Conservation (phyloP, 202 grass and related monocot genomes). For the Setaria viridis region DNA sequence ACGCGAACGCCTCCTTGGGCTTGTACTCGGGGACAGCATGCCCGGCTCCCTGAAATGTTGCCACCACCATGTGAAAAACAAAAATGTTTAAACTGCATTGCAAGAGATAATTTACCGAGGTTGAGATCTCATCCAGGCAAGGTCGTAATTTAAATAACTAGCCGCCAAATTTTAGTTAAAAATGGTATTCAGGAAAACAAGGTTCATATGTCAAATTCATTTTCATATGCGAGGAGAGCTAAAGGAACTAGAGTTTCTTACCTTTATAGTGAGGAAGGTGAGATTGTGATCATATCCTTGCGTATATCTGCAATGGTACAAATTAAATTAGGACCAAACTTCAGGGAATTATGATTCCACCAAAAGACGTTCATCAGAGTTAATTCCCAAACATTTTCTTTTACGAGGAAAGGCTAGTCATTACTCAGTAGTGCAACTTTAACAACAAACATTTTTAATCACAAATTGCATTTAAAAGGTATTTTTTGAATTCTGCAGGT, state of each 20-base stretch:
- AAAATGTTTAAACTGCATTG: neutral
- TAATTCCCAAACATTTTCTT: no score
- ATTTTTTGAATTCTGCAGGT: neutral
- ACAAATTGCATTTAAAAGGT: neutral
- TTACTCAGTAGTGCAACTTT: neutral
- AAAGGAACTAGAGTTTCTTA: slow-evolving; percentile 3
- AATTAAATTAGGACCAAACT: neutral
- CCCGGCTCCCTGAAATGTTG: slow-evolving; percentile 59
- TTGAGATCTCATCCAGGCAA: neutral
- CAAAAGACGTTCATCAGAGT: no score
- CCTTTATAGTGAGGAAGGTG: slow-evolving; percentile 90
- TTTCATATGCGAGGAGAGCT: neutral
- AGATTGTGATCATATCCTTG: slow-evolving; percentile 80
- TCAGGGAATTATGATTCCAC: no score
- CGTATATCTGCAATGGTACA: slow-evolving; percentile 60
- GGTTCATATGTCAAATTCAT: neutral
- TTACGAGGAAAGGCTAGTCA: neutral
- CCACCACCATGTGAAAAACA: neutral
- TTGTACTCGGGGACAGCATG: slow-evolving; percentile 94
- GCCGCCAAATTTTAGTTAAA: neutral
- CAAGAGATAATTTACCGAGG: neutral
- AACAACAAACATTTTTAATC: neutral
- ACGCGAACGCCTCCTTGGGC: slow-evolving; percentile 74
- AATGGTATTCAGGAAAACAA: neutral
- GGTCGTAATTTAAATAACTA: no score